Evolutionary conservation across 2,329 filamentous ascomycete species (phyloP).

Genomic region (Diaporthe ilicicola): DNA sequence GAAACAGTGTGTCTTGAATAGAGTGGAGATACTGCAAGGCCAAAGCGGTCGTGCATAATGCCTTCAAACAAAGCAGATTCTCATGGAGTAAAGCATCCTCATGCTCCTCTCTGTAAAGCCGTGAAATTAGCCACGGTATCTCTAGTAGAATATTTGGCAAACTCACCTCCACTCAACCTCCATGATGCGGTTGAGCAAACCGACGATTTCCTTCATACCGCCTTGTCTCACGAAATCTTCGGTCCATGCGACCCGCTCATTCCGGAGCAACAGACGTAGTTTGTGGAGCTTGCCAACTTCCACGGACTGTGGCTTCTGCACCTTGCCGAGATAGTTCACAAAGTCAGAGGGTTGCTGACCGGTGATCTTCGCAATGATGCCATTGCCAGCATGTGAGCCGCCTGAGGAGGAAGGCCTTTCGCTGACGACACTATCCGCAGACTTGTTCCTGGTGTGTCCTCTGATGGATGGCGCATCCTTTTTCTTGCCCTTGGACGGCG

Average conservation of each 20-base stretch:
- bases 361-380: constrained; percentile 73
- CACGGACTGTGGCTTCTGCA: constrained; percentile 81
- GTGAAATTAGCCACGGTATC: too few species aligned
- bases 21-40: constrained; percentile 83
- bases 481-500: constrained; percentile 79
- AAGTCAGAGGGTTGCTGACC: constrained; percentile 83
- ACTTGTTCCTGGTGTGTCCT: constrained; percentile 75
- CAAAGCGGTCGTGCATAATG: constrained; percentile 88
- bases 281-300: constrained; percentile 98
- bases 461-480: constrained; percentile 68
- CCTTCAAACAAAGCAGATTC: constrained; percentile 91
- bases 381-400: constrained; percentile 63
- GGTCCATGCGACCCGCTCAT: constrained; percentile 96
- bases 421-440: constrained; percentile 72
- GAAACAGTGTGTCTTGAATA: constrained; percentile 84
- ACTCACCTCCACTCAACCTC: constrained; percentile 92
- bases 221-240: constrained; percentile 89
- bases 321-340: constrained; percentile 83
- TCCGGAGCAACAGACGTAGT: constrained; percentile 84
- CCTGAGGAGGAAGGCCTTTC: constrained; percentile 63
- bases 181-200: constrained; percentile 88
- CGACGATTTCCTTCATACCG: constrained; percentile 92
- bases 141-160: neutral
- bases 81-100: constrained; percentile 94
- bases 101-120: constrained; percentile 84